phyloP scores from a whole-genome alignment of 345 rosid genomes.

The Kernera saxatilis region DNA sequence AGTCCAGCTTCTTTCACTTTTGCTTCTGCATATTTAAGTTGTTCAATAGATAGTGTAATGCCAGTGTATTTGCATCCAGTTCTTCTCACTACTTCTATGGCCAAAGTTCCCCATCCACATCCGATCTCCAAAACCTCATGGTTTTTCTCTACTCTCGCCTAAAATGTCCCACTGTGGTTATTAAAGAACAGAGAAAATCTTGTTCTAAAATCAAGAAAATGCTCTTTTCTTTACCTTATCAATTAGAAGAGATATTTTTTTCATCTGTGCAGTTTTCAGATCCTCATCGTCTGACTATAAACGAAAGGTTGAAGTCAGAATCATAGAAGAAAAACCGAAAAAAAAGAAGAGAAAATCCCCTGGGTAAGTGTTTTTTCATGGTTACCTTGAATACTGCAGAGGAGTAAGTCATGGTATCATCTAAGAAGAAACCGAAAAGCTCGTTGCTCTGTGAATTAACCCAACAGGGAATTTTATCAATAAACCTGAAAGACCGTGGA shows the following conservation, averaged over 20 bases:
- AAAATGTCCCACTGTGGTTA: neutral
- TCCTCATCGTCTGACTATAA: conserved; percentile 62
- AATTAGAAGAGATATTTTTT: conserved; percentile 62
- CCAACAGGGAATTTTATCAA: neutral
- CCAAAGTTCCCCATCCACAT: conserved; percentile 92
- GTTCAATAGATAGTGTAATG: conserved; percentile 74
- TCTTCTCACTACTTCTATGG: conserved; percentile 74
- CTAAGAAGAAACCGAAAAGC: conserved; percentile 69
- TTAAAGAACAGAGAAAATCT: neutral
- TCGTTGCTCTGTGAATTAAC: conserved; percentile 61
- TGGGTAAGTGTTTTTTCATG: neutral
- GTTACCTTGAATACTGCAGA: conserved; percentile 77
- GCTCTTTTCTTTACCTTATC: conserved; percentile 44
- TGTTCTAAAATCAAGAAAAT: neutral
- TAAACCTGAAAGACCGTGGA: neutral
- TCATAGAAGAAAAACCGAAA: neutral
- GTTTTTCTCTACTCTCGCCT: conserved; percentile 55
- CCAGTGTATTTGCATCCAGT: conserved; percentile 90
- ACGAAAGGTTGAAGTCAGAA: neutral
- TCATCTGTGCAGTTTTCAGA: conserved; percentile 64
- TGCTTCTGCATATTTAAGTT: conserved; percentile 59
- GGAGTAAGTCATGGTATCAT: conserved; percentile 88
- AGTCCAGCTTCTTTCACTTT: conserved; percentile 87
- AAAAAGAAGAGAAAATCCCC: neutral
- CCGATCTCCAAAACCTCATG: conserved; percentile 88